These are phyloP conservation scores for Cadophora malorum DNA, from an alignment of 2,329 filamentous ascomycete genomes.

Conservation along the genomic window DNA sequence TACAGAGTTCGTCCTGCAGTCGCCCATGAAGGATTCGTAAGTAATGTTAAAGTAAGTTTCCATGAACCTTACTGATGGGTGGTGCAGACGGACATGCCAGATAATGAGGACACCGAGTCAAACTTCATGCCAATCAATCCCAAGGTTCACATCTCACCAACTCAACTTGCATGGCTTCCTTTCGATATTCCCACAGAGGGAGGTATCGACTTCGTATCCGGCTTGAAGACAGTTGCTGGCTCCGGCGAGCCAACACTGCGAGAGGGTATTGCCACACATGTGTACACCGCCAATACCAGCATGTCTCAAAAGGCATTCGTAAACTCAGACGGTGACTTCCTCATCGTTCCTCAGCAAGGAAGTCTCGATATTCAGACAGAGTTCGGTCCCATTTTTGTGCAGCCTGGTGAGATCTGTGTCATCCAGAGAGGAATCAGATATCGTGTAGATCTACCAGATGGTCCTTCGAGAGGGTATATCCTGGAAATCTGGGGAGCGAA, in stretches of 20 bases:
- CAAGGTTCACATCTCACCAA: slow-evolving; percentile 52
- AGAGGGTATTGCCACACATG: slow-evolving; percentile 56
- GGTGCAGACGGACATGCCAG: slow-evolving; percentile 43
- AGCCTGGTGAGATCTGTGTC: slow-evolving; percentile 69
- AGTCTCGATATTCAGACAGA: slow-evolving; percentile 66
- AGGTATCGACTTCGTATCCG: slow-evolving; percentile 51
- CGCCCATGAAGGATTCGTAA: slow-evolving; percentile 46
- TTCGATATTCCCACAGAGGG: slow-evolving; percentile 45
- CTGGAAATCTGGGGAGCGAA: slow-evolving; percentile 69
- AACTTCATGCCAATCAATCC: slow-evolving; percentile 56
- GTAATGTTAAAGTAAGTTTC: slow-evolving; percentile 29
- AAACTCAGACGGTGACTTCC: slow-evolving; percentile 69
- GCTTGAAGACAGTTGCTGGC: slow-evolving; percentile 56
- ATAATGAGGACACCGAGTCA: slow-evolving; percentile 48
- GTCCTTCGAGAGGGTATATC: slow-evolving; percentile 64
- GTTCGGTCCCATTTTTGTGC: slow-evolving; percentile 55
- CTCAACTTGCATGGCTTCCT: slow-evolving; percentile 57
- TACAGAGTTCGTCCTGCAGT: slow-evolving; percentile 53
- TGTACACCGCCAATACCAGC: slow-evolving; percentile 54
- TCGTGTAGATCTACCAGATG: slow-evolving; percentile 63
- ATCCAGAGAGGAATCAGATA: slow-evolving; percentile 69
- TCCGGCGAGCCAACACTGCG: slow-evolving; percentile 57
- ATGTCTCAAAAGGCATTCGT: slow-evolving; percentile 56
- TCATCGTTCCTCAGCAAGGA: slow-evolving; percentile 70
- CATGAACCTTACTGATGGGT: slow-evolving; percentile 38